A percentile compares a stretch with the other conserved stretches of the same genome.
phyloP scores from a whole-genome alignment of 2,329 filamentous ascomycete genomes.

The Aspergillus transmontanensis region DNA sequence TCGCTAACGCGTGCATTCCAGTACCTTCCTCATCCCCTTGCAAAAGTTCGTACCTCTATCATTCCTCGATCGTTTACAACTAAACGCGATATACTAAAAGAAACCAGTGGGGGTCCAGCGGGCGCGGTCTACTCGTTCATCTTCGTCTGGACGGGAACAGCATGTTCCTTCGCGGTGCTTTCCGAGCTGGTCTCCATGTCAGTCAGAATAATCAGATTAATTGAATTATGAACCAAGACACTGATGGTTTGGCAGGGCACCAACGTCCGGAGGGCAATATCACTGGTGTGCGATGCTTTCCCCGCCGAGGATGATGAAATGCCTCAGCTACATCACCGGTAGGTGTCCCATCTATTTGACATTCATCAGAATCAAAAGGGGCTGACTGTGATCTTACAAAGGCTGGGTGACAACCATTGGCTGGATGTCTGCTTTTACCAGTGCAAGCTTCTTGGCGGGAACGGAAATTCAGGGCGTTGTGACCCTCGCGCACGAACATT shows the following conservation, averaged over 20 bases:
- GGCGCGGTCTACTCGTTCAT: conserved; percentile 38
- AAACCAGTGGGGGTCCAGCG: conserved; percentile 33
- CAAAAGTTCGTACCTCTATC: conserved; percentile 19
- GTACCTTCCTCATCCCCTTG: conserved; percentile 23
- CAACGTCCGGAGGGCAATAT: conserved; percentile 42
- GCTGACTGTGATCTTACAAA: conserved; percentile 5
- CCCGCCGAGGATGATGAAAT: conserved; percentile 34
- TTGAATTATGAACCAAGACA: not conserved
- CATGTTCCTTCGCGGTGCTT: conserved; percentile 29
- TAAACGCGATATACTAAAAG: conserved; percentile 3
- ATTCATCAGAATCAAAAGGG: not conserved
- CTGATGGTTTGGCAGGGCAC: conserved; percentile 26
- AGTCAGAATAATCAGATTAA: not conserved
- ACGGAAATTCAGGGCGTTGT: conserved; percentile 41
- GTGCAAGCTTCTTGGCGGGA: conserved; percentile 35
- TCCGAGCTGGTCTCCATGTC: conserved; percentile 40
- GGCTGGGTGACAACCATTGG: conserved; percentile 46
- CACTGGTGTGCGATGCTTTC: conserved; percentile 47
- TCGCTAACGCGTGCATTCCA: conserved; percentile 1
- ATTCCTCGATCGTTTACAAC: not conserved
- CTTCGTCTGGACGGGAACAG: conserved; percentile 35
- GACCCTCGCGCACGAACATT: conserved; percentile 40
- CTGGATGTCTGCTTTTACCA: conserved; percentile 47
- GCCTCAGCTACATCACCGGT: conserved; percentile 44
- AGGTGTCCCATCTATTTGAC: not conserved